Evolutionary conservation across 2,329 filamentous ascomycete genomes (phyloP).

Genomic region (Talaromyces sp.): DNA sequence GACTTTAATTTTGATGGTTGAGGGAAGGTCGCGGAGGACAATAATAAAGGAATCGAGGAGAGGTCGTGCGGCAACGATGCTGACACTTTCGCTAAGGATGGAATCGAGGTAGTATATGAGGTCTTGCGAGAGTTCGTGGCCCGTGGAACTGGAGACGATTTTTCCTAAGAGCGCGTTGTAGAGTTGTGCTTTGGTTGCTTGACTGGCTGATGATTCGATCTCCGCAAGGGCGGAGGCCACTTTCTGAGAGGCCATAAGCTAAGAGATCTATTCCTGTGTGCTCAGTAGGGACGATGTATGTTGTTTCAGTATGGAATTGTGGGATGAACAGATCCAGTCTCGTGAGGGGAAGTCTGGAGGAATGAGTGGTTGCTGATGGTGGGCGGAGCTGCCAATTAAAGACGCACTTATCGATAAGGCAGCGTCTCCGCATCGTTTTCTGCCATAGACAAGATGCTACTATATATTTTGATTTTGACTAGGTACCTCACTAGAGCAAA

Average conservation of each 20-base stretch:
- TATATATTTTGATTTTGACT: neutral
- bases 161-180: conserved; percentile 58
- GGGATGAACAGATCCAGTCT: neutral
- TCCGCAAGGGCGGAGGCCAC: conserved; percentile 48
- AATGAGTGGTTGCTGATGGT: neutral
- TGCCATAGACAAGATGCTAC: neutral
- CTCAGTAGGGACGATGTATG: neutral
- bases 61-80: conserved; percentile 70
- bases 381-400: neutral
- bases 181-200: conserved; percentile 51
- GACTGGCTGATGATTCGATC: conserved; percentile 48
- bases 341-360: neutral
- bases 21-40: conserved; percentile 50
- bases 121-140: conserved; percentile 54
- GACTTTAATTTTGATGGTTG: conserved; percentile 68
- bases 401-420: conserved; percentile 12
- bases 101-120: conserved; percentile 67
- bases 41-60: conserved; percentile 69
- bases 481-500: neutral
- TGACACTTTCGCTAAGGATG: conserved; percentile 65
- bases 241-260: conserved; percentile 49
- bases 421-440: conserved; percentile 2
- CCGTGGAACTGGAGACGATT: conserved; percentile 48
- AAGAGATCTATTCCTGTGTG: neutral
- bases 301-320: neutral